phyloP scores from a whole-genome alignment of 192 early-diverging fungal genomes.

The Glomus cerebriforme region DNA sequence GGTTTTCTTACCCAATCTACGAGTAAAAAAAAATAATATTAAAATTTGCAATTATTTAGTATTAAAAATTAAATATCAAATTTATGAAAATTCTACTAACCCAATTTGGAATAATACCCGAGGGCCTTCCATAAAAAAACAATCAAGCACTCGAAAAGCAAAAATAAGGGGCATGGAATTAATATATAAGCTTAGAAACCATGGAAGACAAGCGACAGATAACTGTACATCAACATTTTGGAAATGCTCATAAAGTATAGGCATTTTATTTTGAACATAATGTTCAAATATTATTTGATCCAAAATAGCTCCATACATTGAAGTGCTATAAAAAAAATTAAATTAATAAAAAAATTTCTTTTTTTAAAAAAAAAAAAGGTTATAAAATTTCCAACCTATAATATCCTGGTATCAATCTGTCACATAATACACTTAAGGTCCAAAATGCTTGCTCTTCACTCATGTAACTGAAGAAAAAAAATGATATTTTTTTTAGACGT shows the following conservation, averaged over 20 bases:
- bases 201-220: constrained; percentile 94
- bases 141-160: constrained; percentile 89
- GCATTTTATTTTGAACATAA: constrained; percentile 89
- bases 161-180: constrained; percentile 93
- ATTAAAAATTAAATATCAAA: constrained; percentile 3
- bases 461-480: constrained; percentile 59
- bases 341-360: neutral
- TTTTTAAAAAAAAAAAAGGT: too few species aligned
- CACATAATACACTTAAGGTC: constrained; percentile 87
- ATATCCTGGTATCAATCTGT: constrained; percentile 91
- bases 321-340: constrained; percentile 58
- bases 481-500: neutral
- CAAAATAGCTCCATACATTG: constrained; percentile 96
- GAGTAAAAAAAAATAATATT: neutral
- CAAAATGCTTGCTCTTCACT: constrained; percentile 98
- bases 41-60: neutral
- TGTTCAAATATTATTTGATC: constrained; percentile 96
- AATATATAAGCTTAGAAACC: constrained; percentile 97
- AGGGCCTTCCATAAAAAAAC: constrained; percentile 97
- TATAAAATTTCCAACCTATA: constrained; percentile 56
- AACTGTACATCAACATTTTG: constrained; percentile 90
- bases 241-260: constrained; percentile 81
- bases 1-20: constrained; percentile 27
- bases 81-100: constrained; percentile 39
- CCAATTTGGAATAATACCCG: constrained; percentile 94